A percentile compares a stretch with the other conserved stretches of the same genome.
These are phyloP conservation scores for Trichomonascus vanleenenianus DNA, from an alignment of 805 yeast species.

Conservation along the genomic window DNA sequence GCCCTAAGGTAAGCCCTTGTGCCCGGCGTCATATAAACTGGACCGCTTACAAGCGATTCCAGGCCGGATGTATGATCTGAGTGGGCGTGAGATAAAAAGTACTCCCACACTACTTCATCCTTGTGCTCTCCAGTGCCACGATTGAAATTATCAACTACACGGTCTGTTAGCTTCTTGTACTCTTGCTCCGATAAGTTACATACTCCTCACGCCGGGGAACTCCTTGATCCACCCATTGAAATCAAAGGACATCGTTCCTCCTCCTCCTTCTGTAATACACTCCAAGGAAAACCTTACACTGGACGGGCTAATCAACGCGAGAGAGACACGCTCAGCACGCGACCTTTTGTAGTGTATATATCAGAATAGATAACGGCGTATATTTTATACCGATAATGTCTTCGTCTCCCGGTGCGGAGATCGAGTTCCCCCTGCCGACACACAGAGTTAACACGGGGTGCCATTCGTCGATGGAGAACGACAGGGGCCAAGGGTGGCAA, in stretches of 20 bases:
- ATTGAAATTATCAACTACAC: background rate
- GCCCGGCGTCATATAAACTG: slow-evolving; percentile 18
- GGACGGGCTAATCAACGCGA: background rate
- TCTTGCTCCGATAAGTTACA: slow-evolving; percentile 26
- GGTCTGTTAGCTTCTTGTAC: slow-evolving; percentile 30
- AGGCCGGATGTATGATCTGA: slow-evolving; percentile 48
- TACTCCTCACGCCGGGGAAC: slow-evolving; percentile 41
- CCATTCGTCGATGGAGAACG: background rate
- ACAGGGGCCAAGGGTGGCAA: background rate
- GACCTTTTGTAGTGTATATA: background rate
- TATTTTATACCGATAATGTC: background rate
- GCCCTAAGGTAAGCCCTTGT: no score
- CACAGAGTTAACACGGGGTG: background rate
- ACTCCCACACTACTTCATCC: slow-evolving; percentile 10
- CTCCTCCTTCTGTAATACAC: no score
- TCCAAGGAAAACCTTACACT: no score
- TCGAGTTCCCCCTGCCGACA: background rate
- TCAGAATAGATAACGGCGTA: background rate
- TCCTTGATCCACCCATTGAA: slow-evolving; percentile 40
- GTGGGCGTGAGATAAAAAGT: slow-evolving; percentile 46
- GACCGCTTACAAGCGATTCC: slow-evolving; percentile 17
- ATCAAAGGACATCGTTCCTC: no score
- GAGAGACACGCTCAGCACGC: background rate
- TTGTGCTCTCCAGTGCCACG: background rate
- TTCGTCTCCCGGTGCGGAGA: background rate